phyloP scores from a whole-genome alignment of 108 stramenopile genomes.

The Skeletonema costatum region DNA sequence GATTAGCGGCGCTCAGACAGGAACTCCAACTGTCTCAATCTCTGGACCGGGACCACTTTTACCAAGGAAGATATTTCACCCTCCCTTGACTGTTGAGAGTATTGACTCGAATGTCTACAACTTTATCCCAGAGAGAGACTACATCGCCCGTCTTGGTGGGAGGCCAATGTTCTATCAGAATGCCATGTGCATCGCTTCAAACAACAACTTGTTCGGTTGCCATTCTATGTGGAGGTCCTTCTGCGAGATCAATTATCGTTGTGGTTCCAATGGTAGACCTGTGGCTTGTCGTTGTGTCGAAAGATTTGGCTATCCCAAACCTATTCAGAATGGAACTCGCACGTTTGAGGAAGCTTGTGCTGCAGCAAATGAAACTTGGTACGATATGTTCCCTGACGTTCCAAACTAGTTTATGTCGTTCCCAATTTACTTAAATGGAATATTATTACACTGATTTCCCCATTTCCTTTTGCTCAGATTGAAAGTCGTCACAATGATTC shows the following conservation, averaged over 20 bases:
- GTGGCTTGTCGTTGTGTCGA: constrained; percentile 36
- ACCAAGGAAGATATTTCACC: constrained; percentile 61
- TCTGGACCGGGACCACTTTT: constrained; percentile 78
- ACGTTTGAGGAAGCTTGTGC: constrained; percentile 39
- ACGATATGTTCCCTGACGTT: constrained; percentile 16
- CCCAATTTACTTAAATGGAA: background rate
- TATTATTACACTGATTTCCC: background rate
- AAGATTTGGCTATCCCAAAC: constrained; percentile 49
- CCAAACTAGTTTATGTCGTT: background rate
- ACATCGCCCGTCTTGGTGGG: constrained; percentile 75
- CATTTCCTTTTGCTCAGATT: background rate
- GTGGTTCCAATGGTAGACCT: constrained; percentile 42
- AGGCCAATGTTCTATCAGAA: constrained; percentile 35
- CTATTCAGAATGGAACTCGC: constrained; percentile 35
- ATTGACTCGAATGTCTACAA: constrained; percentile 75
- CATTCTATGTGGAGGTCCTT: constrained; percentile 54
- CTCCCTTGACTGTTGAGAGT: constrained; percentile 54
- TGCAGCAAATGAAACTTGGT: constrained; percentile 28
- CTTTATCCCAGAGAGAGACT: constrained; percentile 81
- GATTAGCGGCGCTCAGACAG: constrained; percentile 80
- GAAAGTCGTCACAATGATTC: background rate
- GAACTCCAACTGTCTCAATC: constrained; percentile 62
- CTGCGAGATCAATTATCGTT: constrained; percentile 49
- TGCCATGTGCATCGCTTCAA: constrained; percentile 42
- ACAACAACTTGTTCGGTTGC: constrained; percentile 51